Evolutionary conservation across 2,329 filamentous ascomycete genomes (phyloP), one percentile per base, ranked within the genome.

Genomic region (Metarhizium humberi): DNA sequence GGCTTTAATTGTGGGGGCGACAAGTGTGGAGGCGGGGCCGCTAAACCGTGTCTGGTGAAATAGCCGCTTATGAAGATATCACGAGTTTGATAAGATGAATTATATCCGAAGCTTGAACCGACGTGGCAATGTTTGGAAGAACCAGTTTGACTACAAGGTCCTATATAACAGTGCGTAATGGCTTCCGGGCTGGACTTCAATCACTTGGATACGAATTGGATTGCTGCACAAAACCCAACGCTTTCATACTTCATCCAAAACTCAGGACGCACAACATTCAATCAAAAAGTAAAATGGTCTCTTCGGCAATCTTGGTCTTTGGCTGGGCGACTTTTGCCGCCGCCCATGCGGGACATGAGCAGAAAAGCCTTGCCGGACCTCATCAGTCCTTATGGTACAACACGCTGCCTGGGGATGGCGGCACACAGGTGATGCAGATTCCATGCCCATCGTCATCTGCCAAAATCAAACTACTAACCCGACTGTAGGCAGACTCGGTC

Each of bases 311-410:
- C 20, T 48, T 75, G 29, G 56, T 66, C 14, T 61, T 77, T 16
- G 68, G 73, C 57, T 70, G 78, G 50, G 77, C 75, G 34, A 77
- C 78, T 48, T 62, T 76, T 53, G 82, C 73, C 29, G 67, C 76
- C 55, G 84, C 83, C 54, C 87, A 90, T 64, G 78, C 77, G 51
- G 72, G 74, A 54, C 77, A 83, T 57, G 75, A 81, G 47, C 85
- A 90, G 67, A 76, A 79, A 57, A 70, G 80, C 48, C 74, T 87
- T 51, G 72, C 79, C 32, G 89, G 90, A 0, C 89, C 90, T 46
- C 86, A 86, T 63, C 77, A 88, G 67, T 79, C 82, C 32, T 68
- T 94, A 49, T 95, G 90, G 90, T 95, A 92, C 71, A 92, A 90
- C 68, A 84, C 76, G 1, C 74, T 95, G 5, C 90, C 90, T 3